These are phyloP conservation scores for Aspergillus latus DNA, from an alignment of 2,329 filamentous ascomycete genomes.

Conservation along the genomic window DNA sequence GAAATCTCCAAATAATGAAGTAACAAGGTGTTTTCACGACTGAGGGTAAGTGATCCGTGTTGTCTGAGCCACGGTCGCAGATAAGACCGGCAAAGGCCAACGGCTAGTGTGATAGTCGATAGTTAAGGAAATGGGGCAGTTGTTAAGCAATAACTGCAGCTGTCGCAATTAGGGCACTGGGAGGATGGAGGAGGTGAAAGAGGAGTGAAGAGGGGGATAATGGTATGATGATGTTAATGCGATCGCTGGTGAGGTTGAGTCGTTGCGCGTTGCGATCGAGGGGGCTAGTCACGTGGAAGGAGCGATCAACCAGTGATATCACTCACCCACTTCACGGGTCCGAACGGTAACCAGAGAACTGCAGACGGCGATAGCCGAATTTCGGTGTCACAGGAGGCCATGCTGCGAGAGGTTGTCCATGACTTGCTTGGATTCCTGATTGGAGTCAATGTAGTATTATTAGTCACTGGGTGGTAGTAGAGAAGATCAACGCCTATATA, in stretches of 20 bases:
- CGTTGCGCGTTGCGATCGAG: slow-evolving; percentile 29
- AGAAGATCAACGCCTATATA: slow-evolving; percentile 33
- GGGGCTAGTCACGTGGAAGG: slow-evolving; percentile 39
- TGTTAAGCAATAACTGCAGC: slow-evolving; percentile 12
- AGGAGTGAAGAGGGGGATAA: slow-evolving; percentile 8
- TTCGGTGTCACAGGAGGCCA: slow-evolving; percentile 24
- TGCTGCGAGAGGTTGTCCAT: slow-evolving; percentile 28
- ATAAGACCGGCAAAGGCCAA: slow-evolving; percentile 33
- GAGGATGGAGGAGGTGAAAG: slow-evolving; percentile 17
- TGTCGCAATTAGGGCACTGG: slow-evolving; percentile 20
- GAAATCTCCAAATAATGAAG: slow-evolving; percentile 2
- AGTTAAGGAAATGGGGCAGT: slow-evolving; percentile 14
- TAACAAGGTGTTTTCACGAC: slow-evolving; percentile 6
- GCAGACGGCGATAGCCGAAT: not conserved
- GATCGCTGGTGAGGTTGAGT: slow-evolving; percentile 17
- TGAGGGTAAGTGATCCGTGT: slow-evolving; percentile 21
- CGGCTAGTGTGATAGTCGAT: slow-evolving; percentile 14
- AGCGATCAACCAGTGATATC: slow-evolving; percentile 41
- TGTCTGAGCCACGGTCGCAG: slow-evolving; percentile 36
- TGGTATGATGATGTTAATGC: slow-evolving; percentile 14
- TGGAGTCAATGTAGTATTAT: slow-evolving; percentile 32
- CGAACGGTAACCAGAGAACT: slow-evolving; percentile 19
- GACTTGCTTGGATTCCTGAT: slow-evolving; percentile 34
- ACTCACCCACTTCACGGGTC: slow-evolving; percentile 40
- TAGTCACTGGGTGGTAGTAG: slow-evolving; percentile 27